Evolutionary conservation across 805 yeast genomes (phyloP), one percentile per base, ranked within the genome.

Genomic region (Wickerhamiella kurtzmanii): DNA sequence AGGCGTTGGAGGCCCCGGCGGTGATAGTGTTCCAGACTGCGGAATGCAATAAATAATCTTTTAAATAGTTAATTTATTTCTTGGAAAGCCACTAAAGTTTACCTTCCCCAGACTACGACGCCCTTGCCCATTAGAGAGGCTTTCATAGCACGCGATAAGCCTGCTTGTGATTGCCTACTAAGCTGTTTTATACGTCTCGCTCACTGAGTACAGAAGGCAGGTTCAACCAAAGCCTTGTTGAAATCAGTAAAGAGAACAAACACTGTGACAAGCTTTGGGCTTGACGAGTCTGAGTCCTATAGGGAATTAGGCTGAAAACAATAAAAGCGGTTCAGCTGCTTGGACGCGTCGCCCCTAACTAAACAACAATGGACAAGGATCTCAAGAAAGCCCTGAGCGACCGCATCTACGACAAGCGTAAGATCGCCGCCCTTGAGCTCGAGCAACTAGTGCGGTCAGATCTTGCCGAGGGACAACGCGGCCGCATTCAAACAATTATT

Each of bases 391-490:
- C 88, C 4, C 69, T 82, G 37, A 72, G 75, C 50, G 92, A 82
- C 60, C 71, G 87, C 42, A 71, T 82, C 19, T 82, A 82, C 60
- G 94, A 82, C 53, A 80, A 79, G 61, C 71, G 94, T 41, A 82
- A 82, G 60, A 72, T 79, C 0, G 85, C 89, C 0, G 92, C 94
- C 1, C 57, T 68, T 38, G 72, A 69, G 48, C 56, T 68, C 43
- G 97, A 92, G 59, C 76, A 79, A 48, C 71, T 79, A 17, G 85
- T 89, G 22, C 80, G 86, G 48, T 74, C 79, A 39, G 77, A 82
- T 18, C 60, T 82, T 9, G 75, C 75, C 2, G 71, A 73, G 21
- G 75, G 76, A 44, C 81, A 82, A 53, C 65, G 73, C 19, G 79
- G 75, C 20, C 75, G 74, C 44, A 77, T 84, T 45, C 72, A 72